Evolutionary conservation across 768 basidiomycete species (phyloP).

Genomic region (Megacollybia marginata): DNA sequence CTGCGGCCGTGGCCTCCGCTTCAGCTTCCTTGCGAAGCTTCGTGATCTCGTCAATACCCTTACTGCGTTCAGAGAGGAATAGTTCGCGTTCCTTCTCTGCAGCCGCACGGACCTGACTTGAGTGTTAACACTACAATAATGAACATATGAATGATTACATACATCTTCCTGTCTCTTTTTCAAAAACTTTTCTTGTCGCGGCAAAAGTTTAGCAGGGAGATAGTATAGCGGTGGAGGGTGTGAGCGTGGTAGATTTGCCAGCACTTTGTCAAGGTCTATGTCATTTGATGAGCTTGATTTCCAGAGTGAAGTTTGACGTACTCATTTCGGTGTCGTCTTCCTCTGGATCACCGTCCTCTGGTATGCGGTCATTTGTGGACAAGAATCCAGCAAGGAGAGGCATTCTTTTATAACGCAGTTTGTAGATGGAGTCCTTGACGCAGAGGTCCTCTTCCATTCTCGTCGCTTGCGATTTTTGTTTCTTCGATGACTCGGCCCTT

Average conservation of each 20-base stretch:
- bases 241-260: conserved; percentile 46
- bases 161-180: conserved; percentile 58
- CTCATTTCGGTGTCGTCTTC: no score
- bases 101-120: conserved; percentile 48
- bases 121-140: conserved; percentile 3
- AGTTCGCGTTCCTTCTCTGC: conserved; percentile 61
- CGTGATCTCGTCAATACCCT: conserved; percentile 55
- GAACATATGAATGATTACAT: conserved; percentile 6
- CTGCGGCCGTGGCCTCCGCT: conserved; percentile 34
- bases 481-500: conserved; percentile 79
- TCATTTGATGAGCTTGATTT: conserved; percentile 20
- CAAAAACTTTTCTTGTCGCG: conserved; percentile 65
- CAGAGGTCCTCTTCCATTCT: conserved; percentile 79
- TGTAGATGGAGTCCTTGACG: conserved; percentile 74
- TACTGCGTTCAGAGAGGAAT: conserved; percentile 54
- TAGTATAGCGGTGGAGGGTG: conserved; percentile 78
- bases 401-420: conserved; percentile 64
- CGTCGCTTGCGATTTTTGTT: conserved; percentile 69
- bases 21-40: conserved; percentile 55
- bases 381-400: conserved; percentile 71
- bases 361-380: conserved; percentile 63
- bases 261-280: conserved; percentile 23
- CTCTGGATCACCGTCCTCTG: conserved; percentile 13
- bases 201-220: conserved; percentile 59
- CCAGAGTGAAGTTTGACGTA: neutral